Base-by-base conservation (phyloP, 129 eudicot genomes). In the Flaveria brownii region DNA sequence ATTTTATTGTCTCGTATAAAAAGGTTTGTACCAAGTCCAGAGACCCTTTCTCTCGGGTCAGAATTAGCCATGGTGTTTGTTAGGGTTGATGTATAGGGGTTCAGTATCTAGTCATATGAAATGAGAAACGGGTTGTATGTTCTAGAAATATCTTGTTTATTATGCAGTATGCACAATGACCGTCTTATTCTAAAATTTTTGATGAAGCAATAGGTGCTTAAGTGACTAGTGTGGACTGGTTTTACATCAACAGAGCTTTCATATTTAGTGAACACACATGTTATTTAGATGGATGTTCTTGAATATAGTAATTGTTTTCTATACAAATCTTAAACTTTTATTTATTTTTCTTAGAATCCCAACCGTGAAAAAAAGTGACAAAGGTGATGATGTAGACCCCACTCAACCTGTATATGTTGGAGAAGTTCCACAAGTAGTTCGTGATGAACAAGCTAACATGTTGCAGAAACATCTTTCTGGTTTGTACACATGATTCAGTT, bases 371-470 rank as follows among this genome's bases (percentile, higher is more conserved):
- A 36, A 5, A 80, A 80, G 77, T 47, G 92, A 86, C 50, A 83
- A 81, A 59, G 85, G 49, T 41, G 96, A 88, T 60, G 90, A 85
- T n/a, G 64, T 49, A 65, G 91, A 90, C 43, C 85, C 90, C 62
- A 80, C 65, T 49, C 86, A 87, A 72, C 98, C 98, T 72, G 87
- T 88, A 50, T 94, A 82, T 80, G 93, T 88, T 71, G 96, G 90
- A 78, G 98, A 94, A 78, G 90, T 94, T 77, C 98, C 98, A 1
- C 91, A 91, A 84, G 90, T 83, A 52, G 91, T 90, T 72, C 97
- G 97, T 55, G 96, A 91, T 78, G 97, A 88, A 30, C 97, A 91
- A 75, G 76, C 83, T 59, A 80, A 75, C 68, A 47, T 77, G 43
- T 65, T 82, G 74, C 88, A 86, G 79, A 90, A 78, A 56, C 86